These are phyloP conservation scores for Microcyclospora tardicrescens DNA, from an alignment of 2,329 filamentous ascomycete genomes.

Conservation along the genomic window DNA sequence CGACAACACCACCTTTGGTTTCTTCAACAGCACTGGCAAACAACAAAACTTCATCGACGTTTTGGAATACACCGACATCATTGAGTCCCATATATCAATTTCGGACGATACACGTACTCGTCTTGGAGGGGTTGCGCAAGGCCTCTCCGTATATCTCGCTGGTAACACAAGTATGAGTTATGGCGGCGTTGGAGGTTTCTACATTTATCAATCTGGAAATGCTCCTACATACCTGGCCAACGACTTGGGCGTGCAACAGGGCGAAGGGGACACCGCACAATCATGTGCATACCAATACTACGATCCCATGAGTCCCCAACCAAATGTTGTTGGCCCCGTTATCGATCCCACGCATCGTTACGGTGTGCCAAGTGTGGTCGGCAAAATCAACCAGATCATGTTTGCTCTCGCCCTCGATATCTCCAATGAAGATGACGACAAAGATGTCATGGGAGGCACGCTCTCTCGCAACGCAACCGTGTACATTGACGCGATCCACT, in stretches of 20 bases:
- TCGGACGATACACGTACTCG: slow-evolving; percentile 4
- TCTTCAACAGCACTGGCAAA: slow-evolving; percentile 3
- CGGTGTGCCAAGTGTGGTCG: slow-evolving; percentile 1
- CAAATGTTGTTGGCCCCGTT: neutral
- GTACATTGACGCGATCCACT: slow-evolving; percentile 13
- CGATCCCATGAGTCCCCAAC: slow-evolving; percentile 4
- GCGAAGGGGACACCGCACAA: neutral
- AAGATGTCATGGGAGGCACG: slow-evolving; percentile 1
- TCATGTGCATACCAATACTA: slow-evolving; percentile 8
- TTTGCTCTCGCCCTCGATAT: slow-evolving; percentile 9
- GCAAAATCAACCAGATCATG: slow-evolving; percentile 12
- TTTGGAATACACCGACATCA: slow-evolving; percentile 6
- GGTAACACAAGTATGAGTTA: slow-evolving; percentile 6
- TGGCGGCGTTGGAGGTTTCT: slow-evolving; percentile 2
- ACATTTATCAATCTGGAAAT: slow-evolving; percentile 6
- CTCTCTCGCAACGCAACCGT: slow-evolving; percentile 4
- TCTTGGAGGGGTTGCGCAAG: slow-evolving; percentile 7
- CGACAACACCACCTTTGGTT: slow-evolving; percentile 4
- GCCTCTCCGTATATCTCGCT: slow-evolving; percentile 7
- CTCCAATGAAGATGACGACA: too few relatives aligned
- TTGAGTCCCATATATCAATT: neutral
- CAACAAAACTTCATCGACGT: slow-evolving; percentile 8
- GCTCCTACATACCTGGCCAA: slow-evolving; percentile 8
- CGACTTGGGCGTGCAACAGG: slow-evolving; percentile 3
- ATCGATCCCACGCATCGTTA: slow-evolving; percentile 1